Percentiles rank a stretch among this genome's conserved stretches.
These are phyloP conservation scores for Pichia cephalocereana DNA, from an alignment of 805 yeast genomes.

Conservation along the genomic window DNA sequence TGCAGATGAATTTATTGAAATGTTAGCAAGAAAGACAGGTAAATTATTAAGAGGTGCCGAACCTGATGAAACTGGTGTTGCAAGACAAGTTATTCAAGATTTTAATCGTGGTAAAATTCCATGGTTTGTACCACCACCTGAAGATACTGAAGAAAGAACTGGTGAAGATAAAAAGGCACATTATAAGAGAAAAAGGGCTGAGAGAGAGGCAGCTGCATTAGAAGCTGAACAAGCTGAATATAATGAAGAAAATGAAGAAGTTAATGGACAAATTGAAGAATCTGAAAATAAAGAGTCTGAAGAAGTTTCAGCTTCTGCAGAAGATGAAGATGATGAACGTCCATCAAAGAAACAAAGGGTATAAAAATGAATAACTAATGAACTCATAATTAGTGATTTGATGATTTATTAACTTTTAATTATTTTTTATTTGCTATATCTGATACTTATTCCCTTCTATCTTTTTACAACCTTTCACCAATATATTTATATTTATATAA, in stretches of 20 bases:
- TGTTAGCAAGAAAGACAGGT: slow-evolving; percentile 88
- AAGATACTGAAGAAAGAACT: slow-evolving; percentile 47
- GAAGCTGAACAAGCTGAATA: slow-evolving; percentile 19
- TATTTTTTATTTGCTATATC: background rate
- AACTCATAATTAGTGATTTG: too few species aligned
- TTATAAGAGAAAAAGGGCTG: slow-evolving; percentile 44
- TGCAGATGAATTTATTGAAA: slow-evolving; percentile 74
- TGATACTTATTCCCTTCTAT: background rate
- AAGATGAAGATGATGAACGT: slow-evolving; percentile 16
- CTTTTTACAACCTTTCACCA: too few species aligned
- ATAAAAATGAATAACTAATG: background rate
- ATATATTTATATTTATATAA: background rate
- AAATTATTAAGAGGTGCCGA: slow-evolving; percentile 94
- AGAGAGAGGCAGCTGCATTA: slow-evolving; percentile 29
- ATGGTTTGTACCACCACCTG: slow-evolving; percentile 95
- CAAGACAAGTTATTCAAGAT: slow-evolving; percentile 84
- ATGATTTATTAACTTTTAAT: background rate
- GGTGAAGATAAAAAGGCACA: slow-evolving; percentile 51
- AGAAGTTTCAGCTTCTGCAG: slow-evolving; percentile 10
- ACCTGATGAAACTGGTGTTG: slow-evolving; percentile 90
- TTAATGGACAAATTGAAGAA: slow-evolving; percentile 17
- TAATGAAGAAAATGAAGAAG: slow-evolving; percentile 13
- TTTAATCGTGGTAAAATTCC: slow-evolving; percentile 97
- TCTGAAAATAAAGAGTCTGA: slow-evolving; percentile 17
- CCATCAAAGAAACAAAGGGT: slow-evolving; percentile 14